These are phyloP conservation scores for Leishmania turanica DNA, from an alignment of 208 protist genomes.

Conservation along the genomic window DNA sequence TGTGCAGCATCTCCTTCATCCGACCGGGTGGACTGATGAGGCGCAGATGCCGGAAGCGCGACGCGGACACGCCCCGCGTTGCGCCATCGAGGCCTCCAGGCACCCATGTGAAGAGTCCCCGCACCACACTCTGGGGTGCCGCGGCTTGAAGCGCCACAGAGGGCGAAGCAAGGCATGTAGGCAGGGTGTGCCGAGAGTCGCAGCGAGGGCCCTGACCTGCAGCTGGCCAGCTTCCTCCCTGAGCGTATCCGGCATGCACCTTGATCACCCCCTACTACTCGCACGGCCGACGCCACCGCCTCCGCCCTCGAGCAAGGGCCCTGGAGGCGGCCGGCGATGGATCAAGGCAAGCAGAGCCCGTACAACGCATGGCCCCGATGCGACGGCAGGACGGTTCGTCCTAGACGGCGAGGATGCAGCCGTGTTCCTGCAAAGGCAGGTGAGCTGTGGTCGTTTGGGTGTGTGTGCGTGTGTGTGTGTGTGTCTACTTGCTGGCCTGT, in stretches of 20 bases:
- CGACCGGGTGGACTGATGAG: background rate
- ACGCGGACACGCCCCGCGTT: background rate
- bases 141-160: background rate
- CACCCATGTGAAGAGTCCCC: background rate
- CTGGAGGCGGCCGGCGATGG: background rate
- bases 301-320: background rate
- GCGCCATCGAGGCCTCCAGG: background rate
- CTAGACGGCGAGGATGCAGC: background rate
- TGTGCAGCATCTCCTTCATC: background rate
- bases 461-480: background rate
- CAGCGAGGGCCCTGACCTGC: too few species aligned
- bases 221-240: too few species aligned
- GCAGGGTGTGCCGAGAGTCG: too few species aligned
- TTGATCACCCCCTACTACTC: background rate
- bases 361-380: background rate
- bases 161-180: background rate
- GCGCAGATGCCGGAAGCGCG: background rate
- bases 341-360: background rate
- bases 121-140: background rate
- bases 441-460: background rate
- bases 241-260: too few species aligned
- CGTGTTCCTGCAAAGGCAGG: background rate
- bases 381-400: background rate
- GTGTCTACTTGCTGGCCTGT: background rate
- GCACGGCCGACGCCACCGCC: background rate